A percentile compares a stretch with the other conserved stretches of the same genome.
Conservation (phyloP, 164 flowering plant species). For the Nymphaea thermarum region DNA sequence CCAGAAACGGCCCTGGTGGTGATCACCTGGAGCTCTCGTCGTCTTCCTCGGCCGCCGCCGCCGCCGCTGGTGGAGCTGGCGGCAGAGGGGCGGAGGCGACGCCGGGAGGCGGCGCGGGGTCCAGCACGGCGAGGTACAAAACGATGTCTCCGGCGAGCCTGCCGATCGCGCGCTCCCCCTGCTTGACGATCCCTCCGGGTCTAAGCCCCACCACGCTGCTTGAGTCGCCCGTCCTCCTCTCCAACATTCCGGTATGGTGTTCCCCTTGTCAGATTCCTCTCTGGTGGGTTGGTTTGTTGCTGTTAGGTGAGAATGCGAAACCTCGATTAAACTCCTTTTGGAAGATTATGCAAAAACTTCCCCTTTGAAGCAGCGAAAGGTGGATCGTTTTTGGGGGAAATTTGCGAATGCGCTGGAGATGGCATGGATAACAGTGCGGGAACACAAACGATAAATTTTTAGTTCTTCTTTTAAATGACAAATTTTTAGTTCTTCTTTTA, state of each 20-base stretch:
- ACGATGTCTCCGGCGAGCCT: slow-evolving; percentile 87
- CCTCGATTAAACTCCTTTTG: too few species aligned
- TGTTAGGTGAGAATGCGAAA: too few species aligned
- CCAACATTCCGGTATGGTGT: slow-evolving; percentile 41
- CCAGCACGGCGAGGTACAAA: slow-evolving; percentile 49
- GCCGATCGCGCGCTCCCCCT: slow-evolving; percentile 73
- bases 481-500: too few species aligned
- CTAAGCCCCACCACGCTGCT: slow-evolving; percentile 67
- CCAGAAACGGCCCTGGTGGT: background rate
- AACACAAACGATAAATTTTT: too few species aligned
- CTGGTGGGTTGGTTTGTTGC: background rate
- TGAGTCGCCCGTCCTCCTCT: slow-evolving; percentile 51
- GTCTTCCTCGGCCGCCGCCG: background rate
- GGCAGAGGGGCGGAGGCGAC: too few species aligned
- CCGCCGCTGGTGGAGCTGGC: background rate
- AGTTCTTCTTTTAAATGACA: too few species aligned
- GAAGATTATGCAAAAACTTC: too few species aligned
- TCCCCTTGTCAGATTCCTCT: background rate
- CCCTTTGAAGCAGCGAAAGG: too few species aligned
- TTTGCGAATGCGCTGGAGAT: too few species aligned
- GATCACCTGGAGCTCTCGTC: background rate
- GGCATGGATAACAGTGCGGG: too few species aligned
- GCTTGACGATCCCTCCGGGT: slow-evolving; percentile 72
- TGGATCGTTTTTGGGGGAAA: too few species aligned
- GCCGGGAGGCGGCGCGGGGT: slow-evolving; percentile 10